These are phyloP conservation scores for Suillus sp. DNA, from an alignment of 768 basidiomycete species.

Conservation along the genomic window DNA sequence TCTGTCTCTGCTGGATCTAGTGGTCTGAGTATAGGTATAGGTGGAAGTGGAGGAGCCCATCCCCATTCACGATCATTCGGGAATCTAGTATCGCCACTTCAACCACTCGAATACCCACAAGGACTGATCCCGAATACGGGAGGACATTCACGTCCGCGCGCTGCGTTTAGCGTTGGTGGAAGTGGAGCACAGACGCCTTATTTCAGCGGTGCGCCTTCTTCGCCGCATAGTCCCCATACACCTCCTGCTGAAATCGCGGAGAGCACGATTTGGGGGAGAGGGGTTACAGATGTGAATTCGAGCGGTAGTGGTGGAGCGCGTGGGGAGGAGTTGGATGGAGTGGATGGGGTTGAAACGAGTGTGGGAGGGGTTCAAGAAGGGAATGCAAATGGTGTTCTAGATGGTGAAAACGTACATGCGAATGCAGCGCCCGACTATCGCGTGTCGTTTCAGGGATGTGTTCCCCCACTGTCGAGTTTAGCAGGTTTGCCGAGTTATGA, in stretches of 20 bases:
- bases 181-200: slow-evolving; percentile 5
- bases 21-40: not conserved
- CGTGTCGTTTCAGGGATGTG: slow-evolving; percentile 82
- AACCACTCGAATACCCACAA: slow-evolving; percentile 4
- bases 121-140: not conserved
- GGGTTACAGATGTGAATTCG: slow-evolving; percentile 63
- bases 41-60: not conserved
- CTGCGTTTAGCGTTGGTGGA: not conserved
- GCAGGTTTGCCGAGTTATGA: slow-evolving; percentile 86
- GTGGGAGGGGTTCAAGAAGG: not conserved
- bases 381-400: not conserved
- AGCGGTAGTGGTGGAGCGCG: not conserved
- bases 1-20: not conserved
- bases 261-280: slow-evolving; percentile 52
- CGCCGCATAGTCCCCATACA: slow-evolving; percentile 12
- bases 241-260: slow-evolving; percentile 27
- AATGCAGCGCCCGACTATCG: slow-evolving; percentile 66
- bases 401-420: not conserved
- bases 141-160: slow-evolving; percentile 9
- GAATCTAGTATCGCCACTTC: not conserved
- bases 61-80: not conserved
- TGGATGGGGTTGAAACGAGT: not conserved
- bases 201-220: not conserved
- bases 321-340: not conserved
- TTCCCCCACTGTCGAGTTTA: slow-evolving; percentile 80